Percentiles rank a stretch among this genome's conserved stretches.
Conservation (phyloP, 345 rosid genomes). For the Pelargonium nanum region DNA sequence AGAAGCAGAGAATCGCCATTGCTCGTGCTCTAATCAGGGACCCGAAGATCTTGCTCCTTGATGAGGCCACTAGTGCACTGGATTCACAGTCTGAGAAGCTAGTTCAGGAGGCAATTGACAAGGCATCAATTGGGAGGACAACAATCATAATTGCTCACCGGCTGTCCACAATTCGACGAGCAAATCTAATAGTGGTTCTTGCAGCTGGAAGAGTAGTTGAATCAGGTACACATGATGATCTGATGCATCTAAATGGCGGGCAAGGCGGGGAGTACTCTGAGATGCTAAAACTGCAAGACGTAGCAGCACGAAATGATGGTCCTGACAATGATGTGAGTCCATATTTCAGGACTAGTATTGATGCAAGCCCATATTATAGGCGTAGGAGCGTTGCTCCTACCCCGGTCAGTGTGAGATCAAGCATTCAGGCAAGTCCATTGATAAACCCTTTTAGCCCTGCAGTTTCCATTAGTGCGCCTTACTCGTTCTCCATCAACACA, state of each 20-base stretch:
- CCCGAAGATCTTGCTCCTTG: slow-evolving; percentile 55
- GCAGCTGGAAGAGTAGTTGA: slow-evolving; percentile 48
- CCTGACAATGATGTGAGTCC: slow-evolving; percentile 15
- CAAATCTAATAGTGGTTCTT: slow-evolving; percentile 42
- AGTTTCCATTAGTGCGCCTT: slow-evolving; percentile 45
- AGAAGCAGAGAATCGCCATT: slow-evolving; percentile 65
- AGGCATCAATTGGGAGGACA: slow-evolving; percentile 53
- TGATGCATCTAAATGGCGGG: slow-evolving; percentile 23
- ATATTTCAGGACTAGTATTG: not conserved
- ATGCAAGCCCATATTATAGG: not conserved
- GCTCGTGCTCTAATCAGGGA: slow-evolving; percentile 56
- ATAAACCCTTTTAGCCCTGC: slow-evolving; percentile 49
- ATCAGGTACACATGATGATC: slow-evolving; percentile 48
- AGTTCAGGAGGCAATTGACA: slow-evolving; percentile 55
- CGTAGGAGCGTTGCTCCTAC: slow-evolving; percentile 24
- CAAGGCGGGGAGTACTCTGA: slow-evolving; percentile 36
- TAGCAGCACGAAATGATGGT: slow-evolving; percentile 20
- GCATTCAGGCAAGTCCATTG: slow-evolving; percentile 29
- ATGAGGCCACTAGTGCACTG: slow-evolving; percentile 66
- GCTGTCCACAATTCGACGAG: slow-evolving; percentile 42
- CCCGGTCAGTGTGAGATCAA: slow-evolving; percentile 36
- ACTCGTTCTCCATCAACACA: slow-evolving; percentile 34
- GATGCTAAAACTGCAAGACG: slow-evolving; percentile 44
- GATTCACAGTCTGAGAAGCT: slow-evolving; percentile 55
- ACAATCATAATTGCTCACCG: slow-evolving; percentile 55